phyloP scores from a whole-genome alignment of 768 basidiomycete species.

The Lentinula aciculospora region DNA sequence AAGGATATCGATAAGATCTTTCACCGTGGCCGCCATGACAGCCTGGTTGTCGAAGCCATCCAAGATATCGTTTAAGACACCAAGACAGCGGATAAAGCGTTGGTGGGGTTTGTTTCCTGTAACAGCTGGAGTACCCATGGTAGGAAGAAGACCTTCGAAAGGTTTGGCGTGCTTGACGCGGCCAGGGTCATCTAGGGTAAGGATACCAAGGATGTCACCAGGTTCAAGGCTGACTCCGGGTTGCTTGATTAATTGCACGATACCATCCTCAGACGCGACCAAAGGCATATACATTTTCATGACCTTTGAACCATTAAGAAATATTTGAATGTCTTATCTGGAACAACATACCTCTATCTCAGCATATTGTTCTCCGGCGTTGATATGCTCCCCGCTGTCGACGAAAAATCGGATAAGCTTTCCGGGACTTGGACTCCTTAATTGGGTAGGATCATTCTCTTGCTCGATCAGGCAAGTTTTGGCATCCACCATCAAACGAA shows the following conservation, averaged over 20 bases:
- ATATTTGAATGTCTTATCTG: constrained; percentile 4
- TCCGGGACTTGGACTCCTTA: constrained; percentile 93
- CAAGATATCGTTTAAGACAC: constrained; percentile 83
- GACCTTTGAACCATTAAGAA: constrained; percentile 39
- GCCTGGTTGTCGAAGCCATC: constrained; percentile 97
- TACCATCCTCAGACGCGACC: constrained; percentile 89
- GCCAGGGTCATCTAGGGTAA: constrained; percentile 91
- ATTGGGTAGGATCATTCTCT: constrained; percentile 98
- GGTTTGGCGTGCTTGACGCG: constrained; percentile 98
- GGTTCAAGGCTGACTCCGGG: constrained; percentile 95
- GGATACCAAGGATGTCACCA: constrained; percentile 95
- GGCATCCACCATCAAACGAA: constrained; percentile 89
- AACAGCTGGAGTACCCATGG: constrained; percentile 81
- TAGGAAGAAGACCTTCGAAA: constrained; percentile 89
- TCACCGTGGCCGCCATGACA: constrained; percentile 80
- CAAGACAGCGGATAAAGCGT: constrained; percentile 65
- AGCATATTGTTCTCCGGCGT: constrained; percentile 94
- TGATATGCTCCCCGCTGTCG: constrained; percentile 96
- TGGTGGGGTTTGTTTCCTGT: constrained; percentile 90
- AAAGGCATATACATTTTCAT: constrained; percentile 99
- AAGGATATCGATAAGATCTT: constrained; percentile 79
- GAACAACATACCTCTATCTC: constrained; percentile 81
- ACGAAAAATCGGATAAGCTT: constrained; percentile 93
- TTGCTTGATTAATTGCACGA: constrained; percentile 95
- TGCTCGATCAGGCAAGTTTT: constrained; percentile 99